Evolutionary conservation across 352 stramenopile genomes (phyloP).

Genomic region (Pythium inflatum): DNA sequence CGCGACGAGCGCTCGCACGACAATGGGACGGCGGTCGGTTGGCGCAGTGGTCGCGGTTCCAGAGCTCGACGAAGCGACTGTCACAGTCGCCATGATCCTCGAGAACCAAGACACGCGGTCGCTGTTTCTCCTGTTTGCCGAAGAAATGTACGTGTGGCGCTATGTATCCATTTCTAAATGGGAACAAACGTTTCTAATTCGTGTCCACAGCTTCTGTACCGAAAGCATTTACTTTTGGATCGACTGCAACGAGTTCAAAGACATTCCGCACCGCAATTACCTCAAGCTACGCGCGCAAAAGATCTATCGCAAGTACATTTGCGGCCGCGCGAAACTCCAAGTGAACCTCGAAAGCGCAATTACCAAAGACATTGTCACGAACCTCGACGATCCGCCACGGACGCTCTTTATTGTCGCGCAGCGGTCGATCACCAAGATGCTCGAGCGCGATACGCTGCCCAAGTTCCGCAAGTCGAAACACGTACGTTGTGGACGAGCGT

Average conservation of each 20-base stretch:
- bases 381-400: conserved; percentile 58
- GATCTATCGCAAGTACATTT: conserved; percentile 83
- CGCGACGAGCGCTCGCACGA: neutral
- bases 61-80: conserved; percentile 41
- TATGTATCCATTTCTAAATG: no score
- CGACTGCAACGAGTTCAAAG: conserved; percentile 83
- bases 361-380: conserved; percentile 58
- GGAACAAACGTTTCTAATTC: no score
- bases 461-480: conserved; percentile 78
- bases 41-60: neutral
- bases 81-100: conserved; percentile 63
- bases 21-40: conserved; percentile 10
- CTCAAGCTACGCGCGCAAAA: conserved; percentile 78
- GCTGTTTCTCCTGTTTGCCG: conserved; percentile 73
- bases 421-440: conserved; percentile 75
- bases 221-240: conserved; percentile 88
- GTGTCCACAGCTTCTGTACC: conserved; percentile 80
- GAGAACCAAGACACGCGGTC: conserved; percentile 64
- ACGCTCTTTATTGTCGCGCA: conserved; percentile 66
- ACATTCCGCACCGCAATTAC: conserved; percentile 74
- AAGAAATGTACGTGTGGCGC: no score
- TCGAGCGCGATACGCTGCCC: conserved; percentile 72
- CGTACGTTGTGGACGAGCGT: conserved; percentile 35
- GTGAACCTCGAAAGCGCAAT: conserved; percentile 69
- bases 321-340: conserved; percentile 60